Evolutionary conservation across 345 rosid genomes (phyloP).

Genomic region (Adansonia digitata): DNA sequence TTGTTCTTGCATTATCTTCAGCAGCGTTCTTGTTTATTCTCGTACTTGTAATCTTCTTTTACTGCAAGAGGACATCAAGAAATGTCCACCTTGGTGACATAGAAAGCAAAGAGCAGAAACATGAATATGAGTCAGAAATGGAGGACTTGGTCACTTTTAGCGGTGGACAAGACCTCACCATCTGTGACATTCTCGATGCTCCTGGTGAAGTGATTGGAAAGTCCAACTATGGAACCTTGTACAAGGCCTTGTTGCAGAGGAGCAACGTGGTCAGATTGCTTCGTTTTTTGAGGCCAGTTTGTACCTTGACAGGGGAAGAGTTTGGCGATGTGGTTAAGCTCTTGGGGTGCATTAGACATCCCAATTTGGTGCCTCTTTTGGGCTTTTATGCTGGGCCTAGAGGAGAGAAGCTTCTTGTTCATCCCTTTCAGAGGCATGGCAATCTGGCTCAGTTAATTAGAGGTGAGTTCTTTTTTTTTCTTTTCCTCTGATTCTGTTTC

Average conservation of each 20-base stretch:
- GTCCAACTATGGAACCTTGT: slow-evolving; percentile 77
- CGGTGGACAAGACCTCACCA: slow-evolving; percentile 70
- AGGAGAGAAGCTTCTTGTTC: slow-evolving; percentile 90
- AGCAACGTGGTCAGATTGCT: slow-evolving; percentile 52
- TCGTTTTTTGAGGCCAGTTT: slow-evolving; percentile 79
- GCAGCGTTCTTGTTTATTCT: slow-evolving; percentile 36
- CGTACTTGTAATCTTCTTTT: slow-evolving; percentile 28
- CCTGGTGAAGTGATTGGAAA: slow-evolving; percentile 96
- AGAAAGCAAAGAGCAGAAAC: slow-evolving; percentile 27
- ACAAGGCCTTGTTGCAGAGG: slow-evolving; percentile 67
- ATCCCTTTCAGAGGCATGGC: slow-evolving; percentile 62
- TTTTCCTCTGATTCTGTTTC: no score
- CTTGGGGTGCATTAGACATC: slow-evolving; percentile 60
- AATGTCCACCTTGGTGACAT: slow-evolving; percentile 24
- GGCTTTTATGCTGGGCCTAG: slow-evolving; percentile 85
- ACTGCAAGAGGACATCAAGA: slow-evolving; percentile 23
- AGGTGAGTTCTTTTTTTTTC: slow-evolving; percentile 49
- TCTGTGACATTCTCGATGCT: slow-evolving; percentile 79
- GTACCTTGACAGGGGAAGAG: slow-evolving; percentile 43
- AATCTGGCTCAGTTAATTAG: slow-evolving; percentile 65
- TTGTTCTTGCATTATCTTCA: slow-evolving; percentile 39
- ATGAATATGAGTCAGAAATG: slow-evolving; percentile 21
- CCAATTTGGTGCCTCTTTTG: slow-evolving; percentile 77
- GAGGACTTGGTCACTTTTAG: slow-evolving; percentile 64
- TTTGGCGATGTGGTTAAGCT: slow-evolving; percentile 44